Percentiles rank a stretch among this genome's conserved stretches.
phyloP scores from a whole-genome alignment of 805 yeast species.

The Wickerhamomyces chaumierensis region DNA sequence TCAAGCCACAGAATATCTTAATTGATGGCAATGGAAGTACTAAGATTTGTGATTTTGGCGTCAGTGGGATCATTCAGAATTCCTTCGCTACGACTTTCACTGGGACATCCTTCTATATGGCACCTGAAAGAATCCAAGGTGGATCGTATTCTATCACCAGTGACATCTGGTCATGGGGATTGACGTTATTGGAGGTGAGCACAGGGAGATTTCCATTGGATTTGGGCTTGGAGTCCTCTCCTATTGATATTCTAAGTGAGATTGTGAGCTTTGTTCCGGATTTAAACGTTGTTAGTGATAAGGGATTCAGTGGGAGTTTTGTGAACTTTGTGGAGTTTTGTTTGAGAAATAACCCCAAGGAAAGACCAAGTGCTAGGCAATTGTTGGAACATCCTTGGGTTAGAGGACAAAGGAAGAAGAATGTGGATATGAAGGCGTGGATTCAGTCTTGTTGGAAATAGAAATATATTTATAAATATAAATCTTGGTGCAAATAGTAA shows the following conservation, averaged over 20 bases:
- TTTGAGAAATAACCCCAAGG: conserved; percentile 64
- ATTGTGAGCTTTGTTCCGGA: conserved; percentile 77
- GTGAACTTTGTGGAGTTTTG: conserved; percentile 66
- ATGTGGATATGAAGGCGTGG: conserved; percentile 79
- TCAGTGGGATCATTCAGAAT: conserved; percentile 92
- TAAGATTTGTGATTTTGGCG: conserved; percentile 95
- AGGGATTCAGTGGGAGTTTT: neutral
- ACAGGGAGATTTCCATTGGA: conserved; percentile 79
- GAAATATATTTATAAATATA: no score
- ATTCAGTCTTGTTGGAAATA: conserved; percentile 36
- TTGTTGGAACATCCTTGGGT: conserved; percentile 94
- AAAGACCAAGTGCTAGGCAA: conserved; percentile 87
- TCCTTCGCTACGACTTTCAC: conserved; percentile 94
- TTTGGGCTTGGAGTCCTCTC: conserved; percentile 38
- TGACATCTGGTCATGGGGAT: conserved; percentile 94
- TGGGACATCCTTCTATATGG: conserved; percentile 97
- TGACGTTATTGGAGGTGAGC: conserved; percentile 88
- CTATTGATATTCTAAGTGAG: conserved; percentile 75
- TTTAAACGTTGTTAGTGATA: conserved; percentile 62
- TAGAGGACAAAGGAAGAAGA: conserved; percentile 57
- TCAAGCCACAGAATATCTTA: conserved; percentile 89
- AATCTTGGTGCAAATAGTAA: conserved; percentile 1
- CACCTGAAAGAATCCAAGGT: conserved; percentile 94
- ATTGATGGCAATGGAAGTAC: conserved; percentile 70
- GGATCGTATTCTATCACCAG: conserved; percentile 91